Evolutionary conservation across 495 filamentous ascomycete genomes (phyloP).

Genomic region (Penicillium robsamsonii): DNA sequence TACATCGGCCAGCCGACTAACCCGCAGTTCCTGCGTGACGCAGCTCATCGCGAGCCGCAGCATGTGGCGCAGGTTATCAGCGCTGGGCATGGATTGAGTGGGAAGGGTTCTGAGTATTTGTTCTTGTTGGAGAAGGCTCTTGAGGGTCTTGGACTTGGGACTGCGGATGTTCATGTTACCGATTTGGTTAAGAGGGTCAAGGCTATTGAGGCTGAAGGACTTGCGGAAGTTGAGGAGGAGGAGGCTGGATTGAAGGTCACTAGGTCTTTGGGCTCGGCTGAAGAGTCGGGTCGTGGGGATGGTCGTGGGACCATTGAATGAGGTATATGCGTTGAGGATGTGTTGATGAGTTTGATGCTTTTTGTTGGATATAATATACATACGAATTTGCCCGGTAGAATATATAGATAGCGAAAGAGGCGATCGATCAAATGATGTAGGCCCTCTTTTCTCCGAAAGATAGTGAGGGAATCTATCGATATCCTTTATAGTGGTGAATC

Average conservation of each 20-base stretch:
- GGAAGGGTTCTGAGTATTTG: constrained; percentile 88
- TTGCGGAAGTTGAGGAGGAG: constrained; percentile 32
- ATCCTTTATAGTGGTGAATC: neutral
- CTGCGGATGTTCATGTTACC: constrained; percentile 78
- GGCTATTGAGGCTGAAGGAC: constrained; percentile 34
- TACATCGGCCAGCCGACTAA: constrained; percentile 96
- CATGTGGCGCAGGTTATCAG: constrained; percentile 82
- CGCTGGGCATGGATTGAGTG: constrained; percentile 75
- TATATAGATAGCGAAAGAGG: neutral
- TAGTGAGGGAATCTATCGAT: neutral
- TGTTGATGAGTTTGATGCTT: neutral
- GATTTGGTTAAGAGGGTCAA: constrained; percentile 50
- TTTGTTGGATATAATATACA: neutral
- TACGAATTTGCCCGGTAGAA: neutral
- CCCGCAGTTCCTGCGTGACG: constrained; percentile 74
- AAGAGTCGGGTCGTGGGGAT: constrained; percentile 25
- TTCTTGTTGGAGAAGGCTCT: constrained; percentile 77
- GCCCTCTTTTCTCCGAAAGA: neutral
- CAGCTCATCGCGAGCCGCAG: constrained; percentile 72
- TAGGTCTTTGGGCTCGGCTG: constrained; percentile 28
- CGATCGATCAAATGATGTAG: neutral
- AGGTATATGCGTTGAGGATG: neutral
- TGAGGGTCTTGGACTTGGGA: constrained; percentile 68
- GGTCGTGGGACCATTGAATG: constrained; percentile 20
- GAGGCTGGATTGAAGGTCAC: constrained; percentile 40